Conservation (phyloP, 108 stramenopile genomes). For the Schizochytrium sp. region DNA sequence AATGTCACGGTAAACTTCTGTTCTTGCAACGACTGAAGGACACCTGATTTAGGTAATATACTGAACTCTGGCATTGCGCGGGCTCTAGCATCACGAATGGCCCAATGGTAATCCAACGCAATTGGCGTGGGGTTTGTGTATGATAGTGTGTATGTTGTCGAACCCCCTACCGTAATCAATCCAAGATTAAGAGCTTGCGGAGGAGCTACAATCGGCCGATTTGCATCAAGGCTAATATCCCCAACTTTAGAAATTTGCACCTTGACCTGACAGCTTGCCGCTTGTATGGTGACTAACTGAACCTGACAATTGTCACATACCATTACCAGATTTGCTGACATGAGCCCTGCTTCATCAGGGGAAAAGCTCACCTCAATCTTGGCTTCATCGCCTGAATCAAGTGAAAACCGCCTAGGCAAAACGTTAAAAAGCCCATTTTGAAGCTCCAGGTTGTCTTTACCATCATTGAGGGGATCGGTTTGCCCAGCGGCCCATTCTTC, state of each 20-base stretch:
- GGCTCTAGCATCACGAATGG: neutral
- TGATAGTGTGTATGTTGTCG: neutral
- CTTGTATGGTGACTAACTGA: neutral
- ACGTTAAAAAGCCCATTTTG: neutral
- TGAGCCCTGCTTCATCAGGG: neutral
- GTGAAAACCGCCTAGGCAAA: neutral
- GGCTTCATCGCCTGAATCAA: neutral
- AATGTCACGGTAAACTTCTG: constrained; percentile 13
- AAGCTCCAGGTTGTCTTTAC: neutral
- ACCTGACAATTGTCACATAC: constrained; percentile 43
- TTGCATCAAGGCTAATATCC: neutral
- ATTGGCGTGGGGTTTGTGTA: constrained; percentile 56
- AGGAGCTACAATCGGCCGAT: neutral
- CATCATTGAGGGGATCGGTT: neutral
- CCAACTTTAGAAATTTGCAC: neutral
- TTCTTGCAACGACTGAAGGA: neutral
- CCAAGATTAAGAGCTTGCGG: neutral
- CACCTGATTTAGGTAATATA: neutral
- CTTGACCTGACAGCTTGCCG: constrained; percentile 36
- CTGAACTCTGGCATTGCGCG: neutral
- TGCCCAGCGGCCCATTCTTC: neutral
- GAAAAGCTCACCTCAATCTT: neutral
- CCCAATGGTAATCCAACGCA: neutral
- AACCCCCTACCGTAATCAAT: neutral
- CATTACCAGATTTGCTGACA: neutral